These are phyloP conservation scores for Neurospora sp. DNA, from an alignment of 495 filamentous ascomycete genomes.

Conservation along the genomic window DNA sequence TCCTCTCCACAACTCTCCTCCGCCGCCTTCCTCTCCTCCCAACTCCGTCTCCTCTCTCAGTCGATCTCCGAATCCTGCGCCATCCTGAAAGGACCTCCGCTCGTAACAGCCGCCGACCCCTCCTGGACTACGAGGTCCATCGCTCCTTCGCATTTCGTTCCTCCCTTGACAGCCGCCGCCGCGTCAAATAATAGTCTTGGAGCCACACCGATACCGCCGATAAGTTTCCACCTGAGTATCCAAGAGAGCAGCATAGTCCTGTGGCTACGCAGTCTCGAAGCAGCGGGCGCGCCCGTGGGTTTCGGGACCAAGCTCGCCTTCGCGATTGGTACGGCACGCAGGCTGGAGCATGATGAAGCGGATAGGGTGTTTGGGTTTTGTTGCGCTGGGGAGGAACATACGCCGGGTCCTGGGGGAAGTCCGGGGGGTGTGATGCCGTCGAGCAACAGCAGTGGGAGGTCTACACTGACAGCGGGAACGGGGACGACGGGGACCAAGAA, in stretches of 20 bases:
- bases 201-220: constrained; percentile 34
- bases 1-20: constrained; percentile 21
- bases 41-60: constrained; percentile 66
- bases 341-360: constrained; percentile 71
- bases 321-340: constrained; percentile 48
- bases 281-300: constrained; percentile 39
- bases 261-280: constrained; percentile 68
- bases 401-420: neutral
- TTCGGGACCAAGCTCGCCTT: constrained; percentile 41
- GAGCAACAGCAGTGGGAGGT: constrained; percentile 2
- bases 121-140: constrained; percentile 30
- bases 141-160: constrained; percentile 30
- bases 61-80: constrained; percentile 60
- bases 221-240: constrained; percentile 69
- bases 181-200: neutral
- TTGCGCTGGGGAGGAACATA: constrained; percentile 3
- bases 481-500: neutral
- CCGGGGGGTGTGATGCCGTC: constrained; percentile 2
- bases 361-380: constrained; percentile 53
- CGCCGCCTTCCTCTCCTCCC: constrained; percentile 58
- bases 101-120: constrained; percentile 20
- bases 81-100: constrained; percentile 48
- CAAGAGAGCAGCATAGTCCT: constrained; percentile 69
- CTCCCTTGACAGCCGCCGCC: constrained; percentile 27
- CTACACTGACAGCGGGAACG: neutral